Base-by-base conservation (phyloP, 225 moss, liverwort and hornwort species). In the Pleurozium schreberi region DNA sequence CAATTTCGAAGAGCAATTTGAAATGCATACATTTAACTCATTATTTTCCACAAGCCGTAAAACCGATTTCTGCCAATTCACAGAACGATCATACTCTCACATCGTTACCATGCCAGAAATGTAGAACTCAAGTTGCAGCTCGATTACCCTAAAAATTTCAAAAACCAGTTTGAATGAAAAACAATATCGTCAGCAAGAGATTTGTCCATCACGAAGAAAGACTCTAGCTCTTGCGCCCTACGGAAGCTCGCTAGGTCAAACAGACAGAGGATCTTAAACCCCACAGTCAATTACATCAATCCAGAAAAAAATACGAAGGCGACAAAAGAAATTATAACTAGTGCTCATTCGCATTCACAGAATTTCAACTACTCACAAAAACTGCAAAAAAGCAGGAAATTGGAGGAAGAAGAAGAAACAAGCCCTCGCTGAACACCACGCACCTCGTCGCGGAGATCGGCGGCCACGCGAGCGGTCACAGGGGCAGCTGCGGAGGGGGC, bases 391-490 rank as follows among this genome's bases (percentile, higher is more conserved):
- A 16, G 26, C 63, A 52, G 19, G 16, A 80, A 71, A 80, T 67
- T 38, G 65, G 36, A 78, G 55, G 28, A 10, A 19, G 36, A 14
- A 15, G 68, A 40, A 22, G 20, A 8, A 38, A 12, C 87, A 84
- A 88, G 84, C 84, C 76, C 90, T 66, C 63, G 10, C 23, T 13
- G 55, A 12, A 9, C 62, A 55, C 18, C 16, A 81, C 91, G 31
- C 80, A 97, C 98, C 97, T 98, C 98, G 74, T 98, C 95, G 60
- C 98, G 98, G 45, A 98, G 96, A 89, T 97, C 95, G 73, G 90
- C 94, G 73, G 98, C 96, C 89, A 96, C 96, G 36, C 82, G 69
- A 59, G 83, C 90, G 31, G 94, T 90, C 52, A 98, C 92, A 49
- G 93, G 88, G 23, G 93, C 90, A 83, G 95, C 96, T 75, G 83